Conservation (phyloP, 495 filamentous ascomycete species). For the Talaromyces liani region DNA sequence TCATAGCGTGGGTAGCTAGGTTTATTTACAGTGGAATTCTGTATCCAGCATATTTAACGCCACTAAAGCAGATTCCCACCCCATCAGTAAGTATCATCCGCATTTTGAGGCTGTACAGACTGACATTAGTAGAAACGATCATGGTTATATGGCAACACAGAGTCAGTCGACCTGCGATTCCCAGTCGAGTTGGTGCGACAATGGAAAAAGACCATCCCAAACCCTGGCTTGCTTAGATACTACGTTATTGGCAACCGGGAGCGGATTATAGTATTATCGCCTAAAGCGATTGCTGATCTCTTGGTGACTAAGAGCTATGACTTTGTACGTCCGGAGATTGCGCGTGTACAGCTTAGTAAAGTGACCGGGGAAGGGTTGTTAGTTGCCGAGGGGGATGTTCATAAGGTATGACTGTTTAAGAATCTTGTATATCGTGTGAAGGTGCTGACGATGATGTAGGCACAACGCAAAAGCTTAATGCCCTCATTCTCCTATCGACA, state of each 20-base stretch:
- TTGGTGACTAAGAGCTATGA: constrained; percentile 64
- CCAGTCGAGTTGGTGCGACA: constrained; percentile 49
- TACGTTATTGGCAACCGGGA: constrained; percentile 59
- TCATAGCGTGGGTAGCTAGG: constrained; percentile 17
- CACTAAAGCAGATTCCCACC: constrained; percentile 55
- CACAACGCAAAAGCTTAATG: constrained; percentile 70
- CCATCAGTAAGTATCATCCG: constrained; percentile 38
- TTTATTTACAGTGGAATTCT: constrained; percentile 47
- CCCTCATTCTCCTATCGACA: constrained; percentile 83
- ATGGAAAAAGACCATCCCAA: constrained; percentile 63
- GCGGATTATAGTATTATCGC: constrained; percentile 55
- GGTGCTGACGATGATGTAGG: constrained; percentile 16
- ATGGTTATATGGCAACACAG: constrained; percentile 29
- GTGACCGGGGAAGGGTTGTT: constrained; percentile 71
- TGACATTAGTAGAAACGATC: constrained; percentile 21
- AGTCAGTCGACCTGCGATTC: constrained; percentile 24
- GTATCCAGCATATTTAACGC: constrained; percentile 69
- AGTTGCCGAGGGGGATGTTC: constrained; percentile 79
- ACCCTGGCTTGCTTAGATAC: constrained; percentile 77
- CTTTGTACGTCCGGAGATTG: constrained; percentile 61
- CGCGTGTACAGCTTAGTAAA: constrained; percentile 50
- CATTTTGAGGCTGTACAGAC: background rate
- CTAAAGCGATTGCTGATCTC: constrained; percentile 61
- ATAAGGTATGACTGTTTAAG: constrained; percentile 45
- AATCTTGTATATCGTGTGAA: background rate